These are phyloP conservation scores for Globisporangium canariense DNA, from an alignment of 352 stramenopile genomes.

Conservation along the genomic window DNA sequence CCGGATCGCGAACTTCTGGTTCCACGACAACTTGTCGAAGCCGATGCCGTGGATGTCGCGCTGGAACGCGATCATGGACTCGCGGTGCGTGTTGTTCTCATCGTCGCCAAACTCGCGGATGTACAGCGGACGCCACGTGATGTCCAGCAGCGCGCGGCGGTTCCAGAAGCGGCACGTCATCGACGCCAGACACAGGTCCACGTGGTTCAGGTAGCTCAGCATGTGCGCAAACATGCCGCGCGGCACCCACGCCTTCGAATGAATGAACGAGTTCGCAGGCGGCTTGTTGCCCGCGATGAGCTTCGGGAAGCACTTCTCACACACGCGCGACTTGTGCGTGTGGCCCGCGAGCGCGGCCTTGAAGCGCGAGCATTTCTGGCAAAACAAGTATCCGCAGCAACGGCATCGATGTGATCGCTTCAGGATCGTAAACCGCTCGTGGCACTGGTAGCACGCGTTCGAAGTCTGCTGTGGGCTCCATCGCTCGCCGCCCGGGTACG, in stretches of 20 bases:
- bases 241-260: constrained; percentile 83
- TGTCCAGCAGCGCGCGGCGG: constrained; percentile 79
- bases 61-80: constrained; percentile 85
- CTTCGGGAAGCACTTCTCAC: constrained; percentile 83
- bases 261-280: constrained; percentile 83
- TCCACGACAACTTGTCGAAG: constrained; percentile 82
- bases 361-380: constrained; percentile 78
- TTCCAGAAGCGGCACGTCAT: constrained; percentile 88
- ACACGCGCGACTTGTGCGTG: constrained; percentile 84
- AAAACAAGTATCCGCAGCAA: constrained; percentile 78
- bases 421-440: constrained; percentile 79
- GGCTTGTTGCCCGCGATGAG: constrained; percentile 67
- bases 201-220: constrained; percentile 85
- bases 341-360: constrained; percentile 74
- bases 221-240: constrained; percentile 85
- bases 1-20: constrained; percentile 83
- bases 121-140: constrained; percentile 85
- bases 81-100: constrained; percentile 68
- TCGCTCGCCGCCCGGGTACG: constrained; percentile 38
- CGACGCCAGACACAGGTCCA: constrained; percentile 76
- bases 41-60: constrained; percentile 82
- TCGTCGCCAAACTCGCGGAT: constrained; percentile 81
- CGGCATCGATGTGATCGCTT: constrained; percentile 79
- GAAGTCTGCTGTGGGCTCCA: constrained; percentile 71
- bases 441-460: constrained; percentile 73